phyloP scores from a whole-genome alignment of 345 rosid genomes.

The Zanthoxylum bungeanum region DNA sequence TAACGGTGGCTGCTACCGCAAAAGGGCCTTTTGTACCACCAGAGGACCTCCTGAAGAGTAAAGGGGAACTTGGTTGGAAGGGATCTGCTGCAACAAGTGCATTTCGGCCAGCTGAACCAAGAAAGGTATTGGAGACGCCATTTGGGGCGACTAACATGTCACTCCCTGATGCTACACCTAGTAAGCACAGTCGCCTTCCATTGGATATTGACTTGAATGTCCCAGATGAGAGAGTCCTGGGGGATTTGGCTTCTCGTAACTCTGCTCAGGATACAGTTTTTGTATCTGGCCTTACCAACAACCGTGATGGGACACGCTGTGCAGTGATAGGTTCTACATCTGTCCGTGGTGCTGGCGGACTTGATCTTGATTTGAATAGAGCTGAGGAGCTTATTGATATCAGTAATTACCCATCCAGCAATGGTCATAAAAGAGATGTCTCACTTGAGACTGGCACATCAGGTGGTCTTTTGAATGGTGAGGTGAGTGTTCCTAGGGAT shows the following conservation, averaged over 20 bases:
- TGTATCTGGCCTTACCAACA: slow-evolving; percentile 23
- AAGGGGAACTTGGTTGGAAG: slow-evolving; percentile 85
- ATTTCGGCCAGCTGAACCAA: slow-evolving; percentile 92
- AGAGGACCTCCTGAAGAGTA: slow-evolving; percentile 62
- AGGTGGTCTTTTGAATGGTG: slow-evolving; percentile 34
- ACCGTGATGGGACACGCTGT: slow-evolving; percentile 25
- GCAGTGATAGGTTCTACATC: slow-evolving; percentile 30
- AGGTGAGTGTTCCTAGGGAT: slow-evolving; percentile 44
- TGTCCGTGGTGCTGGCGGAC: slow-evolving; percentile 53
- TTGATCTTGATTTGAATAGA: slow-evolving; percentile 84
- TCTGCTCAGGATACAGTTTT: slow-evolving; percentile 35
- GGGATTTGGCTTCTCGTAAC: slow-evolving; percentile 54
- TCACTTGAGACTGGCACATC: slow-evolving; percentile 32
- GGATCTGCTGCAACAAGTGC: slow-evolving; percentile 99
- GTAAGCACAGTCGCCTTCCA: slow-evolving; percentile 44
- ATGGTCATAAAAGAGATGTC: slow-evolving; percentile 34
- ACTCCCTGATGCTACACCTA: slow-evolving; percentile 36
- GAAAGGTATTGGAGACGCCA: slow-evolving; percentile 50
- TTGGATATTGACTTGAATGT: slow-evolving; percentile 86
- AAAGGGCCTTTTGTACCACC: slow-evolving; percentile 84
- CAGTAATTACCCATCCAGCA: slow-evolving; percentile 34
- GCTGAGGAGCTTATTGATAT: slow-evolving; percentile 59
- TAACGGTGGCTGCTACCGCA: slow-evolving; percentile 86
- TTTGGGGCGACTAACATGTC: slow-evolving; percentile 23
- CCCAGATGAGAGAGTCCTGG: slow-evolving; percentile 73